A percentile compares a stretch with the other conserved stretches of the same genome.
phyloP scores from a whole-genome alignment of 1,139 yeast genomes.

The Schwanniomyces etchellsii region DNA sequence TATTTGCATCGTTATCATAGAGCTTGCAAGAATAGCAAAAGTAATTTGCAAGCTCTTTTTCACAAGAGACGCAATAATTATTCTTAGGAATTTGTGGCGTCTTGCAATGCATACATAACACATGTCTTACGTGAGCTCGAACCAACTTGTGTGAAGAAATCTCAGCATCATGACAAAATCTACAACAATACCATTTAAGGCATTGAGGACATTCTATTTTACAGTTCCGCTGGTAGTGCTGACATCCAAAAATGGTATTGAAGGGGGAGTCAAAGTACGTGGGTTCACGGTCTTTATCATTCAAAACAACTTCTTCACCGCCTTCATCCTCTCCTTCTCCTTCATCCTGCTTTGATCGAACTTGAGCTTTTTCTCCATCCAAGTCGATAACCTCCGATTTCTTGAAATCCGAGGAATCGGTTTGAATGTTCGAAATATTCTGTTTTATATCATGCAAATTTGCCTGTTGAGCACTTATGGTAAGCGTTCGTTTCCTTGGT shows the following conservation, averaged over 20 bases:
- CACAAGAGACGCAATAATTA: constrained; percentile 65
- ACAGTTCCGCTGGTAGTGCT: constrained; percentile 79
- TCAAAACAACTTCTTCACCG: constrained; percentile 35
- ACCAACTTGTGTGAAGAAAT: constrained; percentile 52
- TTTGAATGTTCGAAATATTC: constrained; percentile 2
- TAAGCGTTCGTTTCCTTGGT: constrained; percentile 3
- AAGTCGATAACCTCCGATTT: constrained; percentile 6
- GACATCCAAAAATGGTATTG: constrained; percentile 58
- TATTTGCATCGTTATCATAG: constrained; percentile 76
- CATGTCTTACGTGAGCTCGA: constrained; percentile 59
- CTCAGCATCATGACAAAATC: constrained; percentile 77
- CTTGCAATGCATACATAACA: constrained; percentile 77
- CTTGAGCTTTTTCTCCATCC: constrained; percentile 2
- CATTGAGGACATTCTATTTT: constrained; percentile 80
- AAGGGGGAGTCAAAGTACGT: constrained; percentile 37
- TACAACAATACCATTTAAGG: constrained; percentile 69
- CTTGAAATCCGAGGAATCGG: constrained; percentile 1
- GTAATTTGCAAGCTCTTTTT: constrained; percentile 62
- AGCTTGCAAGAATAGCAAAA: constrained; percentile 74
- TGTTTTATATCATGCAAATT: no score
- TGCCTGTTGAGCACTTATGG: constrained; percentile 1
- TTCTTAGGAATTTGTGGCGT: constrained; percentile 67
- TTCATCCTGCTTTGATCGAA: not conserved
- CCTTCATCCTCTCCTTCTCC: constrained; percentile 11
- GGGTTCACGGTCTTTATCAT: constrained; percentile 45